These are phyloP conservation scores for Solanum gandarillasii DNA, from an alignment of 257 asterid species.

Conservation along the genomic window DNA sequence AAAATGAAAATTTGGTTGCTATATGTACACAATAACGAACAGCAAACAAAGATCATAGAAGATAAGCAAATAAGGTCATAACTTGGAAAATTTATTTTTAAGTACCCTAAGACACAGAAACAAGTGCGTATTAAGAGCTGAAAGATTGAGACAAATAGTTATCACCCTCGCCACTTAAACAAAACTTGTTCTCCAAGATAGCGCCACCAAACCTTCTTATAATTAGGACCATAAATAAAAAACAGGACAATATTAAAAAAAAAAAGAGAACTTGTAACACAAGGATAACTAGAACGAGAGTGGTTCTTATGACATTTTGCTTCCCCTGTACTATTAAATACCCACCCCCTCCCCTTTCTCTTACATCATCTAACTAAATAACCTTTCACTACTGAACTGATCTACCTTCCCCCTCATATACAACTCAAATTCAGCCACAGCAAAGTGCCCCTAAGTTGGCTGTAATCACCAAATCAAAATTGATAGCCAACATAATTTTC, in stretches of 20 bases:
- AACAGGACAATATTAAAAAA: not conserved
- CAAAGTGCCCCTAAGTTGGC: not conserved
- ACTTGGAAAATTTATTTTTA: not conserved
- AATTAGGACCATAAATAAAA: not conserved
- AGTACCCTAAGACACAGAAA: not conserved
- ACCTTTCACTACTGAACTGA: not conserved
- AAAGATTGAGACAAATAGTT: not conserved
- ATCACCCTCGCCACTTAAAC: not conserved
- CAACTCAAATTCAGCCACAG: not conserved
- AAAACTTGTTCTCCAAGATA: not conserved
- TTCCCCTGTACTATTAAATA: not conserved
- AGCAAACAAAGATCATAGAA: not conserved
- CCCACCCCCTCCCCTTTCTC: not conserved
- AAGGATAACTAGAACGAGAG: not conserved
- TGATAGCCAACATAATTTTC: not conserved
- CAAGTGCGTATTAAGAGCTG: not conserved
- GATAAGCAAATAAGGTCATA: not conserved
- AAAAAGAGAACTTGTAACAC: not conserved
- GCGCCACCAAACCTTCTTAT: not conserved
- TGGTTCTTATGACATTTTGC: not conserved
- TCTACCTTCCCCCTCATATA: not conserved
- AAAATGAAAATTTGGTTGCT: not conserved
- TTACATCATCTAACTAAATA: not conserved
- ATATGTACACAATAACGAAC: not conserved
- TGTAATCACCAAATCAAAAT: not conserved